These are phyloP conservation scores for Candida yuanshanica DNA, from an alignment of 805 yeast species.

Conservation along the genomic window DNA sequence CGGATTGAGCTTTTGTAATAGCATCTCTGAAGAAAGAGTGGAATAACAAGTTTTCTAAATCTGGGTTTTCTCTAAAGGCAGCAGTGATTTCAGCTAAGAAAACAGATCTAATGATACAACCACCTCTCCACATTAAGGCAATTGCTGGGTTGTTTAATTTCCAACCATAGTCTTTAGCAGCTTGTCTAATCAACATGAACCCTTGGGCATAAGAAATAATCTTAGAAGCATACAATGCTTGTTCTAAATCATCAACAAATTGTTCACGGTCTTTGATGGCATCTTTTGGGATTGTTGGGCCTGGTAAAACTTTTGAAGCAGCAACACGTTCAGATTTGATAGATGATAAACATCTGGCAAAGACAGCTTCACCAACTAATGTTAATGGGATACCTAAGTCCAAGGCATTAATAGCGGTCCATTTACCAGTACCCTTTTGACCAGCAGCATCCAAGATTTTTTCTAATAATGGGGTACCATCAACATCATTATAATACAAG, in stretches of 20 bases:
- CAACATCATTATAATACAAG: slow-evolving; percentile 80
- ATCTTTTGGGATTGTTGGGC: slow-evolving; percentile 66
- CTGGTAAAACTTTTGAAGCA: slow-evolving; percentile 74
- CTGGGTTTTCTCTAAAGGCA: slow-evolving; percentile 92
- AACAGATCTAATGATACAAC: slow-evolving; percentile 98
- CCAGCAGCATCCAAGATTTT: slow-evolving; percentile 97
- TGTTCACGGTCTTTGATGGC: slow-evolving; percentile 68
- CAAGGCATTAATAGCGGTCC: slow-evolving; percentile 98
- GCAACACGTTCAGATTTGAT: slow-evolving; percentile 84
- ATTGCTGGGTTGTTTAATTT: slow-evolving; percentile 96
- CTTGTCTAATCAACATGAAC: slow-evolving; percentile 98
- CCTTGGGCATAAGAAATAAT: slow-evolving; percentile 98
- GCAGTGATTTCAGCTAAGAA: slow-evolving; percentile 95
- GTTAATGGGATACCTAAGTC: slow-evolving; percentile 99
- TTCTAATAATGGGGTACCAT: slow-evolving; percentile 91
- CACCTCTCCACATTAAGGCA: slow-evolving; percentile 99
- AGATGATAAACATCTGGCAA: slow-evolving; percentile 92
- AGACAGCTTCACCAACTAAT: slow-evolving; percentile 97
- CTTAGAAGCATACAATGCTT: slow-evolving; percentile 97
- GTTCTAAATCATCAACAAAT: slow-evolving; percentile 91
- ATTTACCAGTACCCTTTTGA: slow-evolving; percentile 99
- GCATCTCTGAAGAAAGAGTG: slow-evolving; percentile 92
- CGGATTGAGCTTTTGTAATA: slow-evolving; percentile 84
- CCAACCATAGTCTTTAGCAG: slow-evolving; percentile 96
- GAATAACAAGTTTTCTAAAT: slow-evolving; percentile 92